A percentile compares a stretch with the other conserved stretches of the same genome.
Evolutionary conservation across 148 eudicot genomes (phyloP).

Genomic region (Euryodendron excelsum): DNA sequence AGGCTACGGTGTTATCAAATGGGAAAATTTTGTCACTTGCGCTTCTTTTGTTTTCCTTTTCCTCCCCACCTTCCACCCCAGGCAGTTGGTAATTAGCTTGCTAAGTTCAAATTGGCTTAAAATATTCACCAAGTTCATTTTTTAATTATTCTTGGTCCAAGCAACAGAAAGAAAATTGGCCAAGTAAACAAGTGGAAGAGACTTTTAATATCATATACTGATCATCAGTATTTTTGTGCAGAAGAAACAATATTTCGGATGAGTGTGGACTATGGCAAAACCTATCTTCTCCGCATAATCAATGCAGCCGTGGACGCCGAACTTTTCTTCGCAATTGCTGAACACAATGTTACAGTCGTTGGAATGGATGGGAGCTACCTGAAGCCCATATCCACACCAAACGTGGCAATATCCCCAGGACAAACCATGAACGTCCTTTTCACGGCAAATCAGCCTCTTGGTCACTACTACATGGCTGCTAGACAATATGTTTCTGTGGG

Average conservation of each 20-base stretch:
- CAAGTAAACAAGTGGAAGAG: not conserved
- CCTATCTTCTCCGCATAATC: constrained; percentile 5
- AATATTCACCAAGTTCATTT: no score
- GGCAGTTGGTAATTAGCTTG: no score
- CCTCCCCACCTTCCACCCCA: no score
- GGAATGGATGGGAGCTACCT: constrained; percentile 13
- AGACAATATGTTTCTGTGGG: not conserved
- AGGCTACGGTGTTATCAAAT: no score
- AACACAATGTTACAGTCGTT: constrained; percentile 5
- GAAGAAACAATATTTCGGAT: not conserved
- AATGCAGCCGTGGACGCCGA: not conserved
- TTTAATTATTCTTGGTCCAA: not conserved
- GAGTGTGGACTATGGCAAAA: not conserved
- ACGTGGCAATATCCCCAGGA: not conserved
- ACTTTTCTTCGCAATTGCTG: not conserved
- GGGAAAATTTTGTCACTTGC: no score
- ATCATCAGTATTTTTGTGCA: not conserved
- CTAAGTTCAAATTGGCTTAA: no score
- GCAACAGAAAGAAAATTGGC: not conserved
- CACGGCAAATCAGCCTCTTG: not conserved
- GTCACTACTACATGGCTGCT: constrained; percentile 10
- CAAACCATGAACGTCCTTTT: not conserved
- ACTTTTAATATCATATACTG: not conserved
- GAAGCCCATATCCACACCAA: not conserved
- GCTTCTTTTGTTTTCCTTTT: no score